These are phyloP conservation scores for Inga oerstediana DNA, from an alignment of 306 rosid species.

Conservation along the genomic window DNA sequence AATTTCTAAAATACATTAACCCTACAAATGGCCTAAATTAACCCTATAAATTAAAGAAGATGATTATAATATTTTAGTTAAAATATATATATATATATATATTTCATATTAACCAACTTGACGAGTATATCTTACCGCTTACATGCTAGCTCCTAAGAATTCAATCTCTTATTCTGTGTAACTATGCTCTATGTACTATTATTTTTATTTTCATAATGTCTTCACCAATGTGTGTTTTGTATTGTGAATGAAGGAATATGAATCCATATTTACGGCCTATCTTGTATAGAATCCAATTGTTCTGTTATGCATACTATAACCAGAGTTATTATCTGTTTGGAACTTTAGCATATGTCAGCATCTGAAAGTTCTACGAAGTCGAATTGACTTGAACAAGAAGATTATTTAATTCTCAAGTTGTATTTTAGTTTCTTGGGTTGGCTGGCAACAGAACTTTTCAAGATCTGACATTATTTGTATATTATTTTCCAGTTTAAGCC, in stretches of 20 bases:
- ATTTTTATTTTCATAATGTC: background rate
- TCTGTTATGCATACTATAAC: background rate
- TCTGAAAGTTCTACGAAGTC: background rate
- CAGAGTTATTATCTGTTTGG: background rate
- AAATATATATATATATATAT: too few species aligned
- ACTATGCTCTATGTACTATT: background rate
- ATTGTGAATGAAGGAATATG: background rate
- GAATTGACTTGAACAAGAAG: background rate
- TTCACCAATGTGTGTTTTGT: background rate
- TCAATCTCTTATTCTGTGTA: background rate
- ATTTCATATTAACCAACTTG: too few species aligned
- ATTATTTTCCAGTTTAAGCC: slow-evolving; percentile 53
- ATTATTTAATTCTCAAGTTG: background rate
- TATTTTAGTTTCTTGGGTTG: background rate
- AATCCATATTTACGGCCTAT: background rate
- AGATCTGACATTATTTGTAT: background rate
- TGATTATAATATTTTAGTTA: too few species aligned
- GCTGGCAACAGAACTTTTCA: background rate
- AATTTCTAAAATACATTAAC: background rate
- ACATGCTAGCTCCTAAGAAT: background rate
- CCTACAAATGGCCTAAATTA: background rate
- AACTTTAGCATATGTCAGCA: background rate
- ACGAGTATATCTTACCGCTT: background rate
- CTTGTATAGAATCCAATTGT: background rate
- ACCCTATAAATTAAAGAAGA: background rate